A percentile compares a stretch with the other conserved stretches of the same genome.
phyloP scores from a whole-genome alignment of 495 filamentous ascomycete species.

The Penicillium coffeae region DNA sequence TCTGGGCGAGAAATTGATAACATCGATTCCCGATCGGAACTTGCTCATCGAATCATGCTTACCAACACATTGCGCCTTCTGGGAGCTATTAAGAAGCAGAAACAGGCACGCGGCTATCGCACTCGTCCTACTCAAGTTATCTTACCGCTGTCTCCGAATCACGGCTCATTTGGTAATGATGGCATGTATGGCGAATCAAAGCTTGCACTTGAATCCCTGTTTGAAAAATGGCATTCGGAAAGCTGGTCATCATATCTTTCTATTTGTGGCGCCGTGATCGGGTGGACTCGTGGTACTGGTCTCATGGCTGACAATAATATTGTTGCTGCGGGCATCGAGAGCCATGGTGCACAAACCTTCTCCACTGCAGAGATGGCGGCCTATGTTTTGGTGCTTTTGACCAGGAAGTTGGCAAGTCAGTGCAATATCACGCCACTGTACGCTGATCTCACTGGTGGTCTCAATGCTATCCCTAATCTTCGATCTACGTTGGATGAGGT shows the following conservation, averaged over 20 bases:
- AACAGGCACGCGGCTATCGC: slow-evolving; percentile 79
- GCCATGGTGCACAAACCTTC: slow-evolving; percentile 94
- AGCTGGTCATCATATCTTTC: slow-evolving; percentile 97
- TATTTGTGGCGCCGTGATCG: slow-evolving; percentile 97
- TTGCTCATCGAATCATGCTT: slow-evolving; percentile 98
- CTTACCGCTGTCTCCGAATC: slow-evolving; percentile 92
- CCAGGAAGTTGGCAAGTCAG: slow-evolving; percentile 86
- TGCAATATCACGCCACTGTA: slow-evolving; percentile 95
- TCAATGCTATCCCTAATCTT: slow-evolving; percentile 98
- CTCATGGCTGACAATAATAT: slow-evolving; percentile 98
- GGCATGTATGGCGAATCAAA: slow-evolving; percentile 98
- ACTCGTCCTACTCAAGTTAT: slow-evolving; percentile 96
- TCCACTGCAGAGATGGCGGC: slow-evolving; percentile 99
- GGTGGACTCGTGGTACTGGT: slow-evolving; percentile 97
- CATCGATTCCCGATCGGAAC: slow-evolving; percentile 96
- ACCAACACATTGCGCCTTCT: slow-evolving; percentile 92
- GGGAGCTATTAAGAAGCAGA: slow-evolving; percentile 85
- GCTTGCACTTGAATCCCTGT: slow-evolving; percentile 91
- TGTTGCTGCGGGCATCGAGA: slow-evolving; percentile 93
- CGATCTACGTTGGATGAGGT: slow-evolving; percentile 88
- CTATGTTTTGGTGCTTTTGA: slow-evolving; percentile 95
- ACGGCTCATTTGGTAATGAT: slow-evolving; percentile 97
- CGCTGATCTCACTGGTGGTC: slow-evolving; percentile 93
- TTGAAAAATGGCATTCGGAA: slow-evolving; percentile 98
- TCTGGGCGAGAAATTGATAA: slow-evolving; percentile 97